These are phyloP conservation scores for Diplodia corticola DNA, from an alignment of 2,329 filamentous ascomycete genomes.

Conservation along the genomic window DNA sequence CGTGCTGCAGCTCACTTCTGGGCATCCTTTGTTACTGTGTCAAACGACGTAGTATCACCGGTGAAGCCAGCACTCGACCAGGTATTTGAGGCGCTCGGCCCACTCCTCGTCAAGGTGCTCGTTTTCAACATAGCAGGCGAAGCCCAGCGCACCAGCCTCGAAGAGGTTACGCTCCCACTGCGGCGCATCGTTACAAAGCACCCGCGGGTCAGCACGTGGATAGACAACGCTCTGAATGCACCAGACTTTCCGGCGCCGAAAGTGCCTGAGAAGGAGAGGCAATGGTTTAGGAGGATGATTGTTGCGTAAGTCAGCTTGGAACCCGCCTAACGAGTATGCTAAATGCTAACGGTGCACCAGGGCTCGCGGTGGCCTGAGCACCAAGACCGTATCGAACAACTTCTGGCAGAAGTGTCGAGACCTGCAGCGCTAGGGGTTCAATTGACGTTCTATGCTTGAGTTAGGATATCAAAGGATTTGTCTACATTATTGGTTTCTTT, in stretches of 20 bases:
- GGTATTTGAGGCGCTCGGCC: conserved; percentile 12
- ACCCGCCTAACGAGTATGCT: neutral
- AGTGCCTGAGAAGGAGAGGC: conserved; percentile 20
- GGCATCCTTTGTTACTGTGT: conserved; percentile 33
- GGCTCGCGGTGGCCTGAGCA: conserved; percentile 20
- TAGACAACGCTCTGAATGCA: conserved; percentile 4
- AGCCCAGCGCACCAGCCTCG: conserved; percentile 14
- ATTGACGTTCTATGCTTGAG: neutral
- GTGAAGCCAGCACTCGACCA: conserved; percentile 7
- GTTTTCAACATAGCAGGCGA: conserved; percentile 19
- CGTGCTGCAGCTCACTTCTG: conserved; percentile 73
- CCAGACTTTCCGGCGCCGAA: conserved; percentile 20
- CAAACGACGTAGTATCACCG: neutral
- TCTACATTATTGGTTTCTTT: neutral
- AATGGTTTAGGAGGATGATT: conserved; percentile 20
- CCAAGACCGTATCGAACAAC: conserved; percentile 2
- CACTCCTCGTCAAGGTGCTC: conserved; percentile 2
- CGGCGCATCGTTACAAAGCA: conserved; percentile 10
- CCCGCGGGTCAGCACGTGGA: conserved; percentile 5
- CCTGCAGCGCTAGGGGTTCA: neutral
- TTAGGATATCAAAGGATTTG: neutral
- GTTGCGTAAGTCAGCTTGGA: conserved; percentile 14
- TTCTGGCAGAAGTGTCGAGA: conserved; percentile 23
- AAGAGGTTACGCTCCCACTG: conserved; percentile 14
- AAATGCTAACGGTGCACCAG: conserved; percentile 3